Conservation (phyloP, 345 rosid genomes). For the Aquilaria sinensis region DNA sequence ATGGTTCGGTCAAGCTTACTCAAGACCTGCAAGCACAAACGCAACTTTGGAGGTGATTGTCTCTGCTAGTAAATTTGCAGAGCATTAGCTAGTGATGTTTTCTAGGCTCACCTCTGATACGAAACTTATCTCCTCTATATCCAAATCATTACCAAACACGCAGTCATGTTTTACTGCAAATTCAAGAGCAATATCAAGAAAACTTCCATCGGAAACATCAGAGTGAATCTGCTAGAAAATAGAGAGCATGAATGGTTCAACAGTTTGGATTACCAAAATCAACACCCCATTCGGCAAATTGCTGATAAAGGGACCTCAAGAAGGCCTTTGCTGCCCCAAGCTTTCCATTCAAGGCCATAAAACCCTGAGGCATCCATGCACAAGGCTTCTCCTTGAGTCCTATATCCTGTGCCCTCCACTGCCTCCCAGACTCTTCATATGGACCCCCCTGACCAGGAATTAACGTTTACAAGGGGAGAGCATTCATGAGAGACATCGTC, state of each 20-base stretch:
- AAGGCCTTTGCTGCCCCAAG: constrained; percentile 78
- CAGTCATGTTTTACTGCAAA: constrained; percentile 81
- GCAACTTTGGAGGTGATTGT: constrained; percentile 2
- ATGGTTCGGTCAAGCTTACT: constrained; percentile 64
- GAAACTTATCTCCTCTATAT: constrained; percentile 49
- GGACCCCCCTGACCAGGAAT: constrained; percentile 44
- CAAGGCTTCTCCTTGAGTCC: constrained; percentile 81
- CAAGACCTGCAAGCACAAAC: constrained; percentile 49
- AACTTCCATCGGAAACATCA: background rate
- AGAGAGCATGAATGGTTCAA: constrained; percentile 3
- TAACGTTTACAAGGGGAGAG: no score
- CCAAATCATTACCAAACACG: constrained; percentile 75
- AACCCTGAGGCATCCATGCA: constrained; percentile 88
- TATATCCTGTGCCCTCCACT: constrained; percentile 75
- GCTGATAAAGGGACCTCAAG: constrained; percentile 75
- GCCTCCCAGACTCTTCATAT: constrained; percentile 48
- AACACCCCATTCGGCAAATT: constrained; percentile 89
- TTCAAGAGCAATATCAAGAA: constrained; percentile 1
- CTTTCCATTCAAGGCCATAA: constrained; percentile 77
- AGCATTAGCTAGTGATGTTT: no score
- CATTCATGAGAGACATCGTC: background rate
- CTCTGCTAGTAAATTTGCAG: no score
- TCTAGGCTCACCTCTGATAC: constrained; percentile 54
- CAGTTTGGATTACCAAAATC: constrained; percentile 63
- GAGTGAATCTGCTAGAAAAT: no score